These are phyloP conservation scores for Lobulomyces angularis DNA, from an alignment of 192 early-diverging fungal genomes.

Conservation along the genomic window DNA sequence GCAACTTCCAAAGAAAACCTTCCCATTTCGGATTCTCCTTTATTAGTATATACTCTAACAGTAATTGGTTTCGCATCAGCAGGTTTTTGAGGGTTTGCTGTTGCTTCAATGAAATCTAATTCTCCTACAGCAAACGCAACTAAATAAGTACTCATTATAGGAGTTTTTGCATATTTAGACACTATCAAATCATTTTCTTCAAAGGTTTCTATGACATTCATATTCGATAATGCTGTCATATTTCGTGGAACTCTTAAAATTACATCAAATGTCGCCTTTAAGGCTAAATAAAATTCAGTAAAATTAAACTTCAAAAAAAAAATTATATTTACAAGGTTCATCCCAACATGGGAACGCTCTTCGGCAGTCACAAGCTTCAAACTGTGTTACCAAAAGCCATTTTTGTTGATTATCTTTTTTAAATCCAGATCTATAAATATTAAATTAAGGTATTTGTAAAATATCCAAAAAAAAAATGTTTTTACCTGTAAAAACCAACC, in stretches of 20 bases:
- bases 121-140: slow-evolving; percentile 90
- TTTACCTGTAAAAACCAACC: too few relatives aligned
- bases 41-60: slow-evolving; percentile 75
- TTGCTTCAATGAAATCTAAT: slow-evolving; percentile 79
- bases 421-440: too few relatives aligned
- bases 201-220: slow-evolving; percentile 71
- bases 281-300: too few relatives aligned
- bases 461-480: too few relatives aligned
- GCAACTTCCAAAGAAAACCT: slow-evolving; percentile 72
- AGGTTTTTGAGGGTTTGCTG: slow-evolving; percentile 46
- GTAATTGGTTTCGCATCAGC: slow-evolving; percentile 56
- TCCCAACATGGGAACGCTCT: slow-evolving; percentile 95
- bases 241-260: slow-evolving; percentile 68
- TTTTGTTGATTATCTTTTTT: too few relatives aligned
- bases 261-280: slow-evolving; percentile 91
- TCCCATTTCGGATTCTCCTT: slow-evolving; percentile 67
- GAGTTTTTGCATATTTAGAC: slow-evolving; percentile 78
- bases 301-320: too few relatives aligned
- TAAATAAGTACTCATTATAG: slow-evolving; percentile 94
- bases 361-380: slow-evolving; percentile 81
- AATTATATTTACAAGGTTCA: too few relatives aligned
- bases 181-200: slow-evolving; percentile 56
- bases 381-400: too few relatives aligned
- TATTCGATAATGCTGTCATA: slow-evolving; percentile 82
- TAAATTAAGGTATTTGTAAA: too few relatives aligned